Conservation (phyloP, 306 rosid genomes). For the Vachellia collinsii region DNA sequence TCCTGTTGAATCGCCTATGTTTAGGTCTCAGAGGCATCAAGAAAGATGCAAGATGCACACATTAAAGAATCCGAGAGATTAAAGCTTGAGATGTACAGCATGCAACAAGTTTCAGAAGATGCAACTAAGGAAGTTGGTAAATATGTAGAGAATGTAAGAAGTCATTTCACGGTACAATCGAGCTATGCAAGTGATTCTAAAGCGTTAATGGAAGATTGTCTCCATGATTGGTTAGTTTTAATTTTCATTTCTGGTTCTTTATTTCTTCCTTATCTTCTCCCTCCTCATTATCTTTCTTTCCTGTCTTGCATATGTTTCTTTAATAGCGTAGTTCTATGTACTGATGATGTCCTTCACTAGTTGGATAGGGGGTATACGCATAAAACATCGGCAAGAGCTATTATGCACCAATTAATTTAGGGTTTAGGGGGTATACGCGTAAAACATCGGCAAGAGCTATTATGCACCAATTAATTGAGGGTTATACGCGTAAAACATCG, state of each 20-base stretch:
- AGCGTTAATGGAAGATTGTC: slow-evolving; percentile 53
- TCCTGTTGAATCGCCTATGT: neutral
- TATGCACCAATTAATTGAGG: no score
- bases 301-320: neutral
- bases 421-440: neutral
- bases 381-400: neutral
- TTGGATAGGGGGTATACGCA: neutral
- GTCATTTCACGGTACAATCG: slow-evolving; percentile 53
- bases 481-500: neutral
- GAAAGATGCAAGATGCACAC: slow-evolving; percentile 53
- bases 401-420: neutral
- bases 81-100: slow-evolving; percentile 57
- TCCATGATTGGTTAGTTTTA: slow-evolving; percentile 72
- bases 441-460: neutral
- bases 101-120: slow-evolving; percentile 63
- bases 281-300: neutral
- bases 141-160: slow-evolving; percentile 53
- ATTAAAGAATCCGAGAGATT: slow-evolving; percentile 55
- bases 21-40: slow-evolving; percentile 81
- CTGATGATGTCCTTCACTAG: neutral
- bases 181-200: slow-evolving; percentile 52
- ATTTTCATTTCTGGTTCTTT: slow-evolving; percentile 30
- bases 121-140: slow-evolving; percentile 56
- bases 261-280: neutral
- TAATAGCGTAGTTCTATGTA: neutral